A percentile compares a stretch with the other conserved stretches of the same genome.
Conservation (phyloP, 2,329 filamentous ascomycete species). For the Diplodia sapinea region DNA sequence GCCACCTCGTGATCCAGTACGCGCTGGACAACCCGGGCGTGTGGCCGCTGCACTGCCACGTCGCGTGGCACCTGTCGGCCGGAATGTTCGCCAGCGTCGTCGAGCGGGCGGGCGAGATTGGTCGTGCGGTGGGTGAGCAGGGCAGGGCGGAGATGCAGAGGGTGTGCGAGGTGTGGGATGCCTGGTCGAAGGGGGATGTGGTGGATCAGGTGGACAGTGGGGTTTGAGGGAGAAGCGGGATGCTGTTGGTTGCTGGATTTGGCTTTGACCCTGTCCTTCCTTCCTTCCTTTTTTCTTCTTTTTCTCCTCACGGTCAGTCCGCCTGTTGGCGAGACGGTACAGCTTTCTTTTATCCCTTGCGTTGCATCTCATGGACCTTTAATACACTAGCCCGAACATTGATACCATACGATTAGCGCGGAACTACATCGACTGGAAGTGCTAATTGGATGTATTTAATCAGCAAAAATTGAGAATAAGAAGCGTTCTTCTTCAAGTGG, state of each 20-base stretch:
- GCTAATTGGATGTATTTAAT: too few relatives aligned
- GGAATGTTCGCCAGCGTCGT: conserved; percentile 40
- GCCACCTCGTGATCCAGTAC: conserved; percentile 44
- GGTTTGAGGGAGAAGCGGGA: conserved; percentile 27
- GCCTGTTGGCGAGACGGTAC: neutral
- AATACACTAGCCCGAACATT: neutral
- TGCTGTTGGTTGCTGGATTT: too few relatives aligned
- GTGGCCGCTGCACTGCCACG: conserved; percentile 47
- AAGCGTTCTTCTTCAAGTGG: too few relatives aligned
- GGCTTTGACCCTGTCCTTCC: too few relatives aligned
- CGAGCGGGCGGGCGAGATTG: conserved; percentile 38
- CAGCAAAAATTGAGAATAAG: too few relatives aligned
- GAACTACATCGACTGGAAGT: neutral
- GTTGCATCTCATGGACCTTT: neutral
- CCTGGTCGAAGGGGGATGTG: conserved; percentile 39
- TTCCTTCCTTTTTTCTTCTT: neutral
- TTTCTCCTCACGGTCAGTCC: neutral
- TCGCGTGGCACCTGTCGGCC: conserved; percentile 43
- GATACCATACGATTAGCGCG: neutral
- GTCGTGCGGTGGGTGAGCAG: conserved; percentile 27
- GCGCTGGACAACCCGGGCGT: conserved; percentile 45
- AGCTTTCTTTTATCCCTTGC: neutral
- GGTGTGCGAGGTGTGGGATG: conserved; percentile 41
- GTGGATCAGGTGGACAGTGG: conserved; percentile 45
- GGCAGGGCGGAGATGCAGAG: conserved; percentile 33